These are phyloP conservation scores for Balamuthia mandrillaris DNA, from an alignment of 208 protist genomes.

Conservation along the genomic window DNA sequence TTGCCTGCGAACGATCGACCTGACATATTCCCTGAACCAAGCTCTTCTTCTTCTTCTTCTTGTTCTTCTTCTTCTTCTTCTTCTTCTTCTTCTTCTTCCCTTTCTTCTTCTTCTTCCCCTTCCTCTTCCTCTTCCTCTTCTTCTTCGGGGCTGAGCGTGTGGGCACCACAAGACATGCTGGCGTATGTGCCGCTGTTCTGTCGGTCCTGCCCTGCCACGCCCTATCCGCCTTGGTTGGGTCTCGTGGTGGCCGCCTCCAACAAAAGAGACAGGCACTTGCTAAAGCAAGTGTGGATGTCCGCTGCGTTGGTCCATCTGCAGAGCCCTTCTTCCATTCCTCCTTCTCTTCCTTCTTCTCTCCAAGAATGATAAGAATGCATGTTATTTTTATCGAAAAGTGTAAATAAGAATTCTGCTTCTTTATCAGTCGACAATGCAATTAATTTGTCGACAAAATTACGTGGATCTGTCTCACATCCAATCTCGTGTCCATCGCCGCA, in stretches of 20 bases:
- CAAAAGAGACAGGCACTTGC: not conserved
- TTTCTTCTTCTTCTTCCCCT: not conserved
- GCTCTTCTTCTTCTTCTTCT: too few species aligned
- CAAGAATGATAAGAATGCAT: not conserved
- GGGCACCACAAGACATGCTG: not conserved
- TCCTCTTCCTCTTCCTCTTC: not conserved
- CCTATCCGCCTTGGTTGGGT: not conserved
- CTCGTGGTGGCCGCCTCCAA: not conserved
- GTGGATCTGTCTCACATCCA: too few species aligned
- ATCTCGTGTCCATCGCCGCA: too few species aligned
- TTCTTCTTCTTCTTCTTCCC: not conserved
- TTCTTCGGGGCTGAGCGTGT: not conserved
- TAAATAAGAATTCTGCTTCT: not conserved
- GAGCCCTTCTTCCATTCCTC: not conserved
- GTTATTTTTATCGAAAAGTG: not conserved
- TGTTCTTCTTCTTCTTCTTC: not conserved
- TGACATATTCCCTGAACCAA: too few species aligned
- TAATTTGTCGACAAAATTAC: too few species aligned
- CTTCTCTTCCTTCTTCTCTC: not conserved
- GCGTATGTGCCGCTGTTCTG: constrained; percentile 10
- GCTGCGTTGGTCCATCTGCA: too few species aligned
- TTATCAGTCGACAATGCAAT: too few species aligned
- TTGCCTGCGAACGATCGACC: too few species aligned
- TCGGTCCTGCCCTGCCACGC: not conserved
- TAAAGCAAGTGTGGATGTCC: not conserved